Percentiles rank a stretch among this genome's conserved stretches.
These are phyloP conservation scores for Boletus insuetus DNA, from an alignment of 768 basidiomycete genomes.

Conservation along the genomic window DNA sequence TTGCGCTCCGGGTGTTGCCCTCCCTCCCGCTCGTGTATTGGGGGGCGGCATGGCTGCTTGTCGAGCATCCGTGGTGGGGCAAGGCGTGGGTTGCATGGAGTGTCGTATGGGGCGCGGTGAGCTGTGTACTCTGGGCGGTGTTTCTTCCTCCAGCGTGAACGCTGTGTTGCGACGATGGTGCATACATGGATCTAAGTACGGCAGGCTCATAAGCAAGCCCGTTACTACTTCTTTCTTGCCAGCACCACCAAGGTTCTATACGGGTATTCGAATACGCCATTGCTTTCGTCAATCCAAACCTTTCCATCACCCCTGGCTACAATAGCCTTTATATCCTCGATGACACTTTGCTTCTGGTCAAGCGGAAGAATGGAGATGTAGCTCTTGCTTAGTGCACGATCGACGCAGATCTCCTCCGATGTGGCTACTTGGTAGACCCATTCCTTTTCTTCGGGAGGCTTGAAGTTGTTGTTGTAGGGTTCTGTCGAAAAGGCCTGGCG, in stretches of 20 bases:
- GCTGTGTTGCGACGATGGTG: neutral
- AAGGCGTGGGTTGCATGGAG: conserved; percentile 76
- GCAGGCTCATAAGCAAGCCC: neutral
- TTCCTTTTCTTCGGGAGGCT: conserved; percentile 51
- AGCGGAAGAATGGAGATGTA: conserved; percentile 68
- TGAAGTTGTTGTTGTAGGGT: conserved; percentile 59
- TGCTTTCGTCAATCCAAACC: conserved; percentile 71
- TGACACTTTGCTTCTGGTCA: conserved; percentile 55
- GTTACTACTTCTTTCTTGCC: conserved; percentile 38
- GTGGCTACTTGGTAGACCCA: conserved; percentile 54
- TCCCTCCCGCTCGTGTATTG: conserved; percentile 83
- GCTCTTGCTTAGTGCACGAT: conserved; percentile 80
- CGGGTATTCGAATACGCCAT: conserved; percentile 77
- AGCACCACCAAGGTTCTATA: conserved; percentile 68
- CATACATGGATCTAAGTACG: neutral
- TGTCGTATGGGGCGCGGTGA: conserved; percentile 68
- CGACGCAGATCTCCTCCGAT: conserved; percentile 53
- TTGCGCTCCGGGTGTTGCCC: conserved; percentile 72
- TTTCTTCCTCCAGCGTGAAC: conserved; percentile 89
- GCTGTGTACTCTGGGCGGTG: conserved; percentile 73
- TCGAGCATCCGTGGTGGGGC: conserved; percentile 47
- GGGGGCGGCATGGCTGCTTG: conserved; percentile 71
- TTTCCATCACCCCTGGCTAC: conserved; percentile 58
- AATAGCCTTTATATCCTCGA: conserved; percentile 50
- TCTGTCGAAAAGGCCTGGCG: conserved; percentile 61